Base-by-base conservation (phyloP, 75 land plant genomes). In the Cunninghamia lanceolata region DNA sequence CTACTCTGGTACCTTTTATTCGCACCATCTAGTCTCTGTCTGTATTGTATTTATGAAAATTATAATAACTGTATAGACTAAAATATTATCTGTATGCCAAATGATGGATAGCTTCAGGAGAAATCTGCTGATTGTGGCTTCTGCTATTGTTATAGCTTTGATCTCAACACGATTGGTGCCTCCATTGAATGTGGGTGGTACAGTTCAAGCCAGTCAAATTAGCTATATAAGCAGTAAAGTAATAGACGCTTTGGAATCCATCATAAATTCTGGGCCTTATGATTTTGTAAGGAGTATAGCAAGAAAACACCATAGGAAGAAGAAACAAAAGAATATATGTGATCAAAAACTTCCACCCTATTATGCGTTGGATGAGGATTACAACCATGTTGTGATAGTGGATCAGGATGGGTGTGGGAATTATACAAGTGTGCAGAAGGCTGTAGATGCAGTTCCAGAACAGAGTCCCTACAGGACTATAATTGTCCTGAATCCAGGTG, bases 401-500 rank as follows among this genome's bases (percentile, higher is more conserved):
- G 90, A 88, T 83, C 83, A 50, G 11, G 84, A 88, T 21, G 93
- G 94, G 3, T 93, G 93, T 77, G 96, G 89, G 1, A 88, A 94
- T 84, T 96, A 92, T 83, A 89, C 87, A 30, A 91, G 91, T 36
- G 93, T 98, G n/a, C 98, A 98, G 85, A 88, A 88, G 66, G 98
- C 98, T 9, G 91, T 98, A 13, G 94, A 98, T 82, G 89, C 89
- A 6, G 96, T 93, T 34, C 99, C 99, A 54, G 90, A 90, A 56
- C 76, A 74, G 68, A 95, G 95, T 70, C 80, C 86, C 77, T 74
- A 86, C 36, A 86, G 90, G 42, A 94, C 94, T 68, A 82, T 93
- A 35, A 91, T 96, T 59, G 54, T 91, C 46, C 73, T 97, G 80
- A 87, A 92, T 83, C 84, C 95, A 35, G 99, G 96, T 19, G 85